Conservation (phyloP, 1,284 basidiomycete genomes). For the Tylopilus orsonianus region DNA sequence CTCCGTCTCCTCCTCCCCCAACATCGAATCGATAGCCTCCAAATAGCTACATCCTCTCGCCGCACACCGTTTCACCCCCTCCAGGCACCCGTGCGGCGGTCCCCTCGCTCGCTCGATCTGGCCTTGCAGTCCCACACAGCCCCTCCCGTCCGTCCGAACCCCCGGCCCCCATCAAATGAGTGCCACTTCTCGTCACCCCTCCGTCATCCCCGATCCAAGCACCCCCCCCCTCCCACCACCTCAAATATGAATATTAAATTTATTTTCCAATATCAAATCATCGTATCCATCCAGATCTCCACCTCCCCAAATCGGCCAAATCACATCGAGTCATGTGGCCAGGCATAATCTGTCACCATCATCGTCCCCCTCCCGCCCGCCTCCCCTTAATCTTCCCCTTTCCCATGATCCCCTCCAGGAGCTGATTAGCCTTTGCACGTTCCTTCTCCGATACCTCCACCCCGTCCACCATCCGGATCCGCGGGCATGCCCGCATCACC, state of each 20-base stretch:
- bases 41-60: constrained; percentile 23
- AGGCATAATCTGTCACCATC: constrained; percentile 35
- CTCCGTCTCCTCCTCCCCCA: constrained; percentile 17
- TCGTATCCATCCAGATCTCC: constrained; percentile 11
- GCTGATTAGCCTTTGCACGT: constrained; percentile 71
- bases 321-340: constrained; percentile 30
- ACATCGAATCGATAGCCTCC: constrained; percentile 18
- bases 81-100: constrained; percentile 30
- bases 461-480: constrained; percentile 77
- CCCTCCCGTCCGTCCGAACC: constrained; percentile 20
- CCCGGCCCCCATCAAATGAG: constrained; percentile 19
- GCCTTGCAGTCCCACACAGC: constrained; percentile 25
- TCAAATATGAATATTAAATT: constrained; percentile 10
- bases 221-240: too few relatives aligned
- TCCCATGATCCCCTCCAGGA: constrained; percentile 61
- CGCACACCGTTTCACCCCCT: constrained; percentile 28
- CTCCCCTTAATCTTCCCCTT: constrained; percentile 37
- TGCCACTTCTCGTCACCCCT: constrained; percentile 20
- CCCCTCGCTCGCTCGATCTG: constrained; percentile 24
- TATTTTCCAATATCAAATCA: constrained; percentile 13
- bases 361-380: constrained; percentile 12
- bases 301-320: constrained; percentile 2
- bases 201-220: constrained; percentile 14
- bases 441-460: constrained; percentile 79
- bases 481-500: constrained; percentile 72